These are phyloP conservation scores for Chenopodium suecicum DNA, from an alignment of 148 eudicot genomes.

Conservation along the genomic window DNA sequence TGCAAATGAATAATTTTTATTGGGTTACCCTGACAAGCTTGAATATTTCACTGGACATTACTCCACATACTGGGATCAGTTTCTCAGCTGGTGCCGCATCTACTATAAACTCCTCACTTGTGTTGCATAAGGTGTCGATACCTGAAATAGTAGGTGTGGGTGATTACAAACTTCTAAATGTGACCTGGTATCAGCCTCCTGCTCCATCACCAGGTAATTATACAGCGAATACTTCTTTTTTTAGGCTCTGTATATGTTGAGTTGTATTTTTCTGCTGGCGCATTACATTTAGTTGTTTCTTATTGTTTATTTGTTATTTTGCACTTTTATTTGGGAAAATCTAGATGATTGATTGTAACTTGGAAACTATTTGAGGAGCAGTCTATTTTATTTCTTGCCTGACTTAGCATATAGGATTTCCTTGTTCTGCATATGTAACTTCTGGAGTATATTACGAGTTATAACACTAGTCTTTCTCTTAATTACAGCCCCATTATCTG, in stretches of 20 bases:
- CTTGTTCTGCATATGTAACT: neutral
- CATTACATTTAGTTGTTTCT: neutral
- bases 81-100: slow-evolving; percentile 64
- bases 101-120: slow-evolving; percentile 65
- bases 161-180: slow-evolving; percentile 78
- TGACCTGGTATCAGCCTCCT: slow-evolving; percentile 83
- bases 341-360: neutral
- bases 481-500: slow-evolving; percentile 68
- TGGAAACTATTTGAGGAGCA: slow-evolving; percentile 4
- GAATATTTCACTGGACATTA: slow-evolving; percentile 92
- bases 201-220: slow-evolving; percentile 71
- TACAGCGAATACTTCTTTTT: slow-evolving; percentile 7
- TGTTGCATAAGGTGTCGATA: slow-evolving; percentile 62
- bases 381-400: neutral
- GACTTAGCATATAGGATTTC: neutral
- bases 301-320: neutral
- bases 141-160: slow-evolving; percentile 66
- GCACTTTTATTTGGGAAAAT: neutral
- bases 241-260: slow-evolving; percentile 2
- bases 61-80: slow-evolving; percentile 73
- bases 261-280: neutral
- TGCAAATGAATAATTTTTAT: slow-evolving; percentile 83
- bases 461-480: slow-evolving; percentile 12
- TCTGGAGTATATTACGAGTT: neutral
- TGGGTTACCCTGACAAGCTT: slow-evolving; percentile 56